Percentiles rank a stretch among this genome's conserved stretches.
Conservation (phyloP, 1,139 yeast species). For the Sugiyamaella pinicola region DNA sequence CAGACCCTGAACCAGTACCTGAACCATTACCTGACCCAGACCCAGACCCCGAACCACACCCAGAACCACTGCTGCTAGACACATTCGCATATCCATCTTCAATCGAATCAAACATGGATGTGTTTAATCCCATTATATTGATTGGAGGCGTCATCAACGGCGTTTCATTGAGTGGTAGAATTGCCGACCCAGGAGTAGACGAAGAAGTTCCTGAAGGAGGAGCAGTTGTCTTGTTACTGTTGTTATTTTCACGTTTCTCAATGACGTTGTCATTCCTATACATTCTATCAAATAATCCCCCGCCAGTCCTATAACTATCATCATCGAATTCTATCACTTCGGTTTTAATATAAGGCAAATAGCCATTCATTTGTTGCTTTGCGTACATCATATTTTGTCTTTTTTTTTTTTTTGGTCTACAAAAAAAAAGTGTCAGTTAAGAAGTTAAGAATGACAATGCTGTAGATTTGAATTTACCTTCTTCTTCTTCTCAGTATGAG, state of each 20-base stretch:
- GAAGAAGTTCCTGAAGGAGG: constrained; percentile 3
- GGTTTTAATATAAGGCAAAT: constrained; percentile 12
- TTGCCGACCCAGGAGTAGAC: constrained; percentile 11
- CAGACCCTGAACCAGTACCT: not conserved
- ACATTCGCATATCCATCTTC: not conserved
- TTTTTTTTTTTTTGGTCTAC: not conserved
- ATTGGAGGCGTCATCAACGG: constrained; percentile 24
- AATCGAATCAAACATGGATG: constrained; percentile 8
- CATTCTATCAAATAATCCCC: constrained; percentile 20
- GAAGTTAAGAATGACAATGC: constrained; percentile 4
- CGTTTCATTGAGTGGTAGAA: constrained; percentile 16
- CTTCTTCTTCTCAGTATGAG: not conserved
- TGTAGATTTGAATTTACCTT: not conserved
- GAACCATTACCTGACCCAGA: not conserved
- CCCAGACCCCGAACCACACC: not conserved
- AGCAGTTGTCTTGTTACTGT: not conserved
- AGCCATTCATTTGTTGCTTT: constrained; percentile 14
- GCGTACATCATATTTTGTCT: constrained; percentile 5
- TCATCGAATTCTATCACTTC: constrained; percentile 4
- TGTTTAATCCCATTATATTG: constrained; percentile 4
- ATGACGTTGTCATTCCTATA: constrained; percentile 1
- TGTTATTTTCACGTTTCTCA: not conserved
- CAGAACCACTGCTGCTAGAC: not conserved
- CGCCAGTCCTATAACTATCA: not conserved
- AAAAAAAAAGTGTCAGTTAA: constrained; percentile 9